Conservation (phyloP, 805 yeast species). For the Candida methanosorbosa region DNA sequence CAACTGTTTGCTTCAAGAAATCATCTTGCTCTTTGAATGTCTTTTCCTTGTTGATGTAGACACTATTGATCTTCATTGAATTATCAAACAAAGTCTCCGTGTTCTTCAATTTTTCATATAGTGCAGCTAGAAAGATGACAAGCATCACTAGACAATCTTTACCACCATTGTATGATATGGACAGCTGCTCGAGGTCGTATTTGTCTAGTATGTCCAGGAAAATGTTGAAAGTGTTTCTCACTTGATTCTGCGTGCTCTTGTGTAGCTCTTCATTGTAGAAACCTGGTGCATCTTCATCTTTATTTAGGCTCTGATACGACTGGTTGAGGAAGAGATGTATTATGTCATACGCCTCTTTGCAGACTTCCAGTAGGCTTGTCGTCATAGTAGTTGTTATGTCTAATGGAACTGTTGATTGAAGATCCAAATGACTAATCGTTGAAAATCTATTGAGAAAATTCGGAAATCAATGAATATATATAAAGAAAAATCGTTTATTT, state of each 20-base stretch:
- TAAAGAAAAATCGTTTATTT: too few relatives aligned
- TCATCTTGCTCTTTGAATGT: slow-evolving; percentile 64
- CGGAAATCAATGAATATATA: too few relatives aligned
- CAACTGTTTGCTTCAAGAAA: slow-evolving; percentile 52
- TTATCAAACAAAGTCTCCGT: slow-evolving; percentile 12
- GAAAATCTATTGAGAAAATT: too few relatives aligned
- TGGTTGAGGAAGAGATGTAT: slow-evolving; percentile 8
- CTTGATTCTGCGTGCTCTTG: slow-evolving; percentile 16
- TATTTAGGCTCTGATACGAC: slow-evolving; percentile 3
- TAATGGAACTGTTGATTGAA: too few relatives aligned
- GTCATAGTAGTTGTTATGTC: too few relatives aligned
- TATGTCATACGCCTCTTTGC: slow-evolving; percentile 12
- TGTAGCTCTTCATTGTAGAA: slow-evolving; percentile 11
- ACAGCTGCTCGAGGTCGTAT: slow-evolving; percentile 37
- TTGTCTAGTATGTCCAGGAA: slow-evolving; percentile 11
- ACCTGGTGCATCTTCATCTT: slow-evolving; percentile 2
- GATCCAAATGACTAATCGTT: too few relatives aligned
- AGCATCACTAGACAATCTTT: slow-evolving; percentile 93
- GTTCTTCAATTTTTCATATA: slow-evolving; percentile 15
- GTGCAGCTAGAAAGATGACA: slow-evolving; percentile 57
- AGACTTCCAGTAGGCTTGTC: slow-evolving; percentile 12
- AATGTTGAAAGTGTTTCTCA: slow-evolving; percentile 11
- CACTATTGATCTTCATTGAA: slow-evolving; percentile 38
- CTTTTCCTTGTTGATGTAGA: slow-evolving; percentile 67
- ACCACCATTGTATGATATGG: slow-evolving; percentile 92